Percentiles rank a stretch among this genome's conserved stretches.
phyloP scores from a whole-genome alignment of 176 grass and related monocot genomes.

The Triticum turgidum region DNA sequence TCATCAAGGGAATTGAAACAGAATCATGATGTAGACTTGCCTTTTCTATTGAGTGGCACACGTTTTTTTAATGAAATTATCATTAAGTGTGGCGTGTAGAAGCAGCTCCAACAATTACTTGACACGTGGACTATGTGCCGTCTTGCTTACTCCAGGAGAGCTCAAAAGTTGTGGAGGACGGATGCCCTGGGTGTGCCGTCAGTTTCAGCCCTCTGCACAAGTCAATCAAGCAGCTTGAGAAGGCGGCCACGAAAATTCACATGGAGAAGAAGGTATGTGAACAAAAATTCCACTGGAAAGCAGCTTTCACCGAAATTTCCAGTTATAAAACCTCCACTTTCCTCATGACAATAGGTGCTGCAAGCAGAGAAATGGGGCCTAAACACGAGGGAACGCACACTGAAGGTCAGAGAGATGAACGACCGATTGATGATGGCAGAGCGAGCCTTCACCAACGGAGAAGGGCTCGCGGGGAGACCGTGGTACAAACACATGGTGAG shows the following conservation, averaged over 20 bases:
- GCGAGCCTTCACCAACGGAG: constrained; percentile 70
- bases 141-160: constrained; percentile 40
- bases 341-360: constrained; percentile 36
- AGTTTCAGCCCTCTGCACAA: constrained; percentile 70
- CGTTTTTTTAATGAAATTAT: background rate
- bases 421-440: constrained; percentile 86
- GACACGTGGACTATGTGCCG: background rate
- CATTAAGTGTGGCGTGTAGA: background rate
- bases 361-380: constrained; percentile 46
- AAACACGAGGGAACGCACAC: constrained; percentile 38
- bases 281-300: background rate
- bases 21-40: background rate
- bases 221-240: constrained; percentile 65
- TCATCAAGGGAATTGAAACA: background rate
- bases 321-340: background rate
- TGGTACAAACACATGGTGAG: constrained; percentile 96
- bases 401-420: constrained; percentile 79
- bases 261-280: constrained; percentile 53
- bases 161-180: constrained; percentile 45
- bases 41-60: background rate
- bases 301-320: background rate
- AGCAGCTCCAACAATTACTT: constrained; percentile 6
- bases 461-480: constrained; percentile 68
- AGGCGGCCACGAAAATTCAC: constrained; percentile 54
- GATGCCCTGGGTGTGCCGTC: constrained; percentile 43